These are phyloP conservation scores for Phytophthora sansomeana DNA, from an alignment of 352 stramenopile species.

Conservation along the genomic window DNA sequence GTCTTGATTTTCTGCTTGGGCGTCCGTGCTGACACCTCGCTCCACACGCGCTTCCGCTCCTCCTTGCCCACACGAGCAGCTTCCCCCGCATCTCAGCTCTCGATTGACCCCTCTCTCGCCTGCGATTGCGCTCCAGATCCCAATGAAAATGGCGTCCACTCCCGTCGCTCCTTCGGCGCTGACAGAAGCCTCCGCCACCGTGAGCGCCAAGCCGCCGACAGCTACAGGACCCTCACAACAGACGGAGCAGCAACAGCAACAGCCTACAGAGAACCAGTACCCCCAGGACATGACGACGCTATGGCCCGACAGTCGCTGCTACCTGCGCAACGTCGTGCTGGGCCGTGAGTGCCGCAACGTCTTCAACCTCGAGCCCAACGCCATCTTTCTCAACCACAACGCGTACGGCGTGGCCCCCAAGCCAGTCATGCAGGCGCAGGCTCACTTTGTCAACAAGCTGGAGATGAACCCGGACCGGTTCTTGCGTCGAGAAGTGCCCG, in stretches of 20 bases:
- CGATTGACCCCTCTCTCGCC: background rate
- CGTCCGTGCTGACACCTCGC: background rate
- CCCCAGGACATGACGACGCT: conserved; percentile 70
- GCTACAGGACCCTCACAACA: conserved; percentile 13
- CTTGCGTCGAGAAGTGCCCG: conserved; percentile 70
- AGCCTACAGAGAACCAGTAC: background rate
- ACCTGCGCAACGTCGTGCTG: conserved; percentile 65
- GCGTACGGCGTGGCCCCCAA: conserved; percentile 79
- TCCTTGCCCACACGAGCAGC: background rate
- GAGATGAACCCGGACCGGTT: conserved; percentile 89
- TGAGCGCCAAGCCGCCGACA: conserved; percentile 15
- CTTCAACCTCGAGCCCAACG: conserved; percentile 85
- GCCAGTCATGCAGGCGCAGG: conserved; percentile 82
- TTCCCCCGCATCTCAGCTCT: background rate
- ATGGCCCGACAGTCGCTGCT: conserved; percentile 68
- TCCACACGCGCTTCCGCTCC: background rate
- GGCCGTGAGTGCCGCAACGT: conserved; percentile 74
- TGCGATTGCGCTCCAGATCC: background rate
- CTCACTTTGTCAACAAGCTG: conserved; percentile 90
- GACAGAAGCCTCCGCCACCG: conserved; percentile 6
- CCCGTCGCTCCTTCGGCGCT: conserved; percentile 25
- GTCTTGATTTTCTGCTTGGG: background rate
- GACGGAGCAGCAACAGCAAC: conserved; percentile 35
- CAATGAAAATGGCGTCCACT: conserved; percentile 46
- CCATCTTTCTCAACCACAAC: conserved; percentile 87